Percentiles rank a stretch among this genome's conserved stretches.
Conservation (phyloP, 768 basidiomycete species). For the Clavulina sp. region DNA sequence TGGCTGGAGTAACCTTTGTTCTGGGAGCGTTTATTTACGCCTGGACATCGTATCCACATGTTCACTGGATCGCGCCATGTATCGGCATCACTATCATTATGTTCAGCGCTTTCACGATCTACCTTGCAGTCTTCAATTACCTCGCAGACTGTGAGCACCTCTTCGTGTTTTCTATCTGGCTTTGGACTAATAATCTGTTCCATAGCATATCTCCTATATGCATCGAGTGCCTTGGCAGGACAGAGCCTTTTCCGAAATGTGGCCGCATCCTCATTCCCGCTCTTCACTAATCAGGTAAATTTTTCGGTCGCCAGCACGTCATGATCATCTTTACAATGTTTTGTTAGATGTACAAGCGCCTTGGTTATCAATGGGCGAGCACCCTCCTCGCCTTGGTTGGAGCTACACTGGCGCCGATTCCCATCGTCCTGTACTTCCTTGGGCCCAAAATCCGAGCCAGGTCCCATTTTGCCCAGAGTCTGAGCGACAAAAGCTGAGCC, state of each 20-base stretch:
- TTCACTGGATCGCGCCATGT: conserved; percentile 44
- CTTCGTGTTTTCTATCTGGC: neutral
- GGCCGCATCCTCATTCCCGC: conserved; percentile 31
- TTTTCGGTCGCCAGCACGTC: neutral
- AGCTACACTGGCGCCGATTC: conserved; percentile 14
- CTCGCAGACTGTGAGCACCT: conserved; percentile 28
- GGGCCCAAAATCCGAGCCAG: conserved; percentile 6
- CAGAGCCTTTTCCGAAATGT: conserved; percentile 23
- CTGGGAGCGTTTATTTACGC: conserved; percentile 41
- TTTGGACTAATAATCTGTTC: neutral
- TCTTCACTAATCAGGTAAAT: conserved; percentile 32
- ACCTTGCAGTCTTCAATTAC: conserved; percentile 29
- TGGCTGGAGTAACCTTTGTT: conserved; percentile 16
- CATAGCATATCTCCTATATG: conserved; percentile 26
- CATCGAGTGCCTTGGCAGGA: conserved; percentile 51
- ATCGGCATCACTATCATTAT: conserved; percentile 37
- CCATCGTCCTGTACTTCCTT: conserved; percentile 5
- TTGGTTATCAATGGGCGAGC: conserved; percentile 20
- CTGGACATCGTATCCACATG: conserved; percentile 35
- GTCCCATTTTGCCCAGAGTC: conserved; percentile 3
- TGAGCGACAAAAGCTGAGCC: neutral
- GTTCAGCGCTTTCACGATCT: conserved; percentile 35
- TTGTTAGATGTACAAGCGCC: conserved; percentile 15
- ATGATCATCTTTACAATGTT: neutral
- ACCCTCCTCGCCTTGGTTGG: conserved; percentile 12